Conservation (phyloP, 139 green algal genomes). For the Coccomyxa sp. region DNA sequence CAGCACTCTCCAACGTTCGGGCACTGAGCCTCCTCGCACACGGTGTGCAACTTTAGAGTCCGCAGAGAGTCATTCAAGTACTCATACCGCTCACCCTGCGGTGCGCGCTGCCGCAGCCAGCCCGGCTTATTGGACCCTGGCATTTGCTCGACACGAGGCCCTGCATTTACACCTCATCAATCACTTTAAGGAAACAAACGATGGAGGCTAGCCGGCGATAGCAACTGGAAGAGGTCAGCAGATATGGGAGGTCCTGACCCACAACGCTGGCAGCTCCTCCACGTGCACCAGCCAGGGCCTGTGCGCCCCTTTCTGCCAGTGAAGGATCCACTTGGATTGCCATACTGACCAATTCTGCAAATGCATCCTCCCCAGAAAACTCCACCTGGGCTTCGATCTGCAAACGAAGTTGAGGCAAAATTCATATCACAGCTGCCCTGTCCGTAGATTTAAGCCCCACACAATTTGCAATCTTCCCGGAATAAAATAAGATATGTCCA, state of each 20-base stretch:
- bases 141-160: slow-evolving; percentile 2
- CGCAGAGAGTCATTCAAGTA: slow-evolving; percentile 73
- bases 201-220: not conserved
- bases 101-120: slow-evolving; percentile 91
- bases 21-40: slow-evolving; percentile 91
- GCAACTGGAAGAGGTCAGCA: not conserved
- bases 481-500: no score
- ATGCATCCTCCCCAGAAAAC: slow-evolving; percentile 50
- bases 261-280: slow-evolving; percentile 1
- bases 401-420: not conserved
- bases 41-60: slow-evolving; percentile 77
- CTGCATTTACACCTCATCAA: not conserved
- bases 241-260: not conserved
- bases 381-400: not conserved
- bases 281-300: not conserved
- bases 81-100: slow-evolving; percentile 82
- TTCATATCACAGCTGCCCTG: no score
- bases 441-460: no score
- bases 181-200: not conserved
- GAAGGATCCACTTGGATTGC: slow-evolving; percentile 72
- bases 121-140: slow-evolving; percentile 68
- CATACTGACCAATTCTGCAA: slow-evolving; percentile 77
- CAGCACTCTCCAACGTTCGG: slow-evolving; percentile 92
- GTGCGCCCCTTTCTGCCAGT: slow-evolving; percentile 29
- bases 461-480: no score